Evolutionary conservation across 2,329 filamentous ascomycete genomes (phyloP).

Genomic region (Volutella citrinella): DNA sequence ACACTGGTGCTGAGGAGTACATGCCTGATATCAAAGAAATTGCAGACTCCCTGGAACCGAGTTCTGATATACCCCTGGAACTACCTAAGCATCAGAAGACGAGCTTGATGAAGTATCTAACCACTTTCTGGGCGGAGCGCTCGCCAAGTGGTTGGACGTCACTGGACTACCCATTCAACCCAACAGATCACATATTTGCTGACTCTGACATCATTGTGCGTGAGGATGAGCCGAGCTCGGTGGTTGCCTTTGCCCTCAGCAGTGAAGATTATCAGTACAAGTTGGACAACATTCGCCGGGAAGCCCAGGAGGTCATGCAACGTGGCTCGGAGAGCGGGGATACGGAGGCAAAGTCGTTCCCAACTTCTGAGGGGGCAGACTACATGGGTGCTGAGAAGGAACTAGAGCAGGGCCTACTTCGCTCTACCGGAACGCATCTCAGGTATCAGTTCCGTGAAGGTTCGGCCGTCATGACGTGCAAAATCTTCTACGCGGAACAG

Average conservation of each 20-base stretch:
- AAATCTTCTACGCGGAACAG: conserved; percentile 97
- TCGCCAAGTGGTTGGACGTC: conserved; percentile 92
- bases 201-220: conserved; percentile 96
- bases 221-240: conserved; percentile 94
- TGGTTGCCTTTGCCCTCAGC: conserved; percentile 89
- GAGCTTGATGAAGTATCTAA: conserved; percentile 91
- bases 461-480: conserved; percentile 92
- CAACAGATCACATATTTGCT: conserved; percentile 91
- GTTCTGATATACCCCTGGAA: conserved; percentile 62
- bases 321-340: conserved; percentile 32
- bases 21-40: conserved; percentile 61
- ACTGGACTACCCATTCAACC: conserved; percentile 85
- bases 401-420: conserved; percentile 80
- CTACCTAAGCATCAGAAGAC: conserved; percentile 90
- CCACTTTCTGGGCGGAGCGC: conserved; percentile 97
- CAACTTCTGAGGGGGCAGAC: conserved; percentile 35
- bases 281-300: conserved; percentile 62
- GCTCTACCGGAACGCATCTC: conserved; percentile 85
- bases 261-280: conserved; percentile 85
- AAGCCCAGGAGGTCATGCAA: conserved; percentile 43
- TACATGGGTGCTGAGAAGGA: conserved; percentile 60
- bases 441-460: conserved; percentile 96
- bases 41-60: conserved; percentile 59
- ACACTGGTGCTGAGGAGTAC: conserved; percentile 66
- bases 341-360: conserved; percentile 27